Conservation (phyloP, 1,284 basidiomycete species). For the Apiotrichum gamsii region DNA sequence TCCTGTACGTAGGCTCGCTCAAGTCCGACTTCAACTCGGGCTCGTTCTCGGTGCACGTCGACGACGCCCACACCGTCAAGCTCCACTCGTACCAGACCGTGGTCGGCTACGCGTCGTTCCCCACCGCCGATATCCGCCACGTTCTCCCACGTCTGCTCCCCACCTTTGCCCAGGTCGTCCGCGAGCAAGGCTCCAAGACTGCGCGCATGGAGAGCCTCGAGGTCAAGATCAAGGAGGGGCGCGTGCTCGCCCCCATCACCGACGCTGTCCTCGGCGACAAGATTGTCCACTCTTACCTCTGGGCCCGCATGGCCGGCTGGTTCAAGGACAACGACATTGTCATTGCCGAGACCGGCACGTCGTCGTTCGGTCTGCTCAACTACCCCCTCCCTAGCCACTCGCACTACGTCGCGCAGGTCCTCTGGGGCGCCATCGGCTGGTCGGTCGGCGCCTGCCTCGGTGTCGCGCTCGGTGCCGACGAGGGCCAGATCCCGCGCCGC, state of each 20-base stretch:
- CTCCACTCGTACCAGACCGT: slow-evolving; percentile 75
- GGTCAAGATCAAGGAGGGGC: slow-evolving; percentile 30
- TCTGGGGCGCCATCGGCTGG: slow-evolving; percentile 46
- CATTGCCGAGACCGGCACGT: slow-evolving; percentile 67
- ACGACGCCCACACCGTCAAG: slow-evolving; percentile 58
- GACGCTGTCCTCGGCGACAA: slow-evolving; percentile 15
- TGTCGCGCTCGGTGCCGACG: slow-evolving; percentile 61
- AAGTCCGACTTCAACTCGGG: slow-evolving; percentile 78
- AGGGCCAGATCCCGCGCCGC: slow-evolving; percentile 56
- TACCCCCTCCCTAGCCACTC: slow-evolving; percentile 64
- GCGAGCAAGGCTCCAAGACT: slow-evolving; percentile 11
- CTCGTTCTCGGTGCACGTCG: slow-evolving; percentile 51
- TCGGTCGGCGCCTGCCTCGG: slow-evolving; percentile 54
- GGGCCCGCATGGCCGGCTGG: slow-evolving; percentile 75
- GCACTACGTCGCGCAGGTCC: slow-evolving; percentile 60
- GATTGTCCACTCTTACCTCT: slow-evolving; percentile 73
- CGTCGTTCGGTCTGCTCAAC: slow-evolving; percentile 68
- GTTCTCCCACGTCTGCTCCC: slow-evolving; percentile 47
- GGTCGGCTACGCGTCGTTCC: slow-evolving; percentile 52
- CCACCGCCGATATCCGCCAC: slow-evolving; percentile 49
- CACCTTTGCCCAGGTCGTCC: slow-evolving; percentile 34
- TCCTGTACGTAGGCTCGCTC: slow-evolving; percentile 73
- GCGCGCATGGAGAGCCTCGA: slow-evolving; percentile 23
- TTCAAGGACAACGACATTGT: slow-evolving; percentile 69
- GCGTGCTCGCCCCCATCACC: slow-evolving; percentile 10